Evolutionary conservation across 2,329 filamentous ascomycete species (phyloP).

Genomic region (Arachnomyces sp.): DNA sequence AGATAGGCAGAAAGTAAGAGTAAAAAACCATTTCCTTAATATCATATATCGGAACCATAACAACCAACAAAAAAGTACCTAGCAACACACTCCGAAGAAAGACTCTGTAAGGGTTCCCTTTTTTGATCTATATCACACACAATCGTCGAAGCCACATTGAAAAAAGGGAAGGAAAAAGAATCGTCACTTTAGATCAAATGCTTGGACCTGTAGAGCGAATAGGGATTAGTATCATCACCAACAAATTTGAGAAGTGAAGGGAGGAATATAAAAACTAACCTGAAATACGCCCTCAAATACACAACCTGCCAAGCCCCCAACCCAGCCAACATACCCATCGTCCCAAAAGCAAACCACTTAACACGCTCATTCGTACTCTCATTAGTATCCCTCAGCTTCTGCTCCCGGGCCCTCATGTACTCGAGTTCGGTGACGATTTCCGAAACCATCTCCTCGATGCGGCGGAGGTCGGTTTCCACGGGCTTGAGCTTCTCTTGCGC

Average conservation of each 20-base stretch:
- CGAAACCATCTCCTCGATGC: slow-evolving; percentile 80
- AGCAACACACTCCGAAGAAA: too few relatives aligned
- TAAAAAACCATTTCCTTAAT: too few relatives aligned
- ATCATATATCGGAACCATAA: too few relatives aligned
- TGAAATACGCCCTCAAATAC: slow-evolving; percentile 95
- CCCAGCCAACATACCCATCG: slow-evolving; percentile 80
- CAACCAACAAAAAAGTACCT: too few relatives aligned
- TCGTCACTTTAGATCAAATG: slow-evolving; percentile 51
- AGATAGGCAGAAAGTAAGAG: too few relatives aligned
- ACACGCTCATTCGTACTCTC: slow-evolving; percentile 98
- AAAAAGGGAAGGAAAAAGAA: slow-evolving; percentile 3
- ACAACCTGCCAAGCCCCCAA: slow-evolving; percentile 96
- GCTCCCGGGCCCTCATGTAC: slow-evolving; percentile 80
- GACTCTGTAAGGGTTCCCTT: too few relatives aligned
- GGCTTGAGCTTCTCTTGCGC: slow-evolving; percentile 96
- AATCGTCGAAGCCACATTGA: background rate
- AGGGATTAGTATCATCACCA: background rate
- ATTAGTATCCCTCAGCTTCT: slow-evolving; percentile 95
- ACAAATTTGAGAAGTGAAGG: slow-evolving; percentile 6
- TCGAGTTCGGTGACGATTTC: slow-evolving; percentile 95
- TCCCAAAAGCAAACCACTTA: slow-evolving; percentile 95
- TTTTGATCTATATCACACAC: too few relatives aligned
- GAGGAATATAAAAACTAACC: slow-evolving; percentile 40
- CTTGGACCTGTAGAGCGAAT: slow-evolving; percentile 47
- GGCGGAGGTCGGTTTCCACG: slow-evolving; percentile 84